A percentile compares a stretch with the other conserved stretches of the same genome.
Conservation (phyloP, 2,329 filamentous ascomycete genomes). For the Diaporthe ampelina region DNA sequence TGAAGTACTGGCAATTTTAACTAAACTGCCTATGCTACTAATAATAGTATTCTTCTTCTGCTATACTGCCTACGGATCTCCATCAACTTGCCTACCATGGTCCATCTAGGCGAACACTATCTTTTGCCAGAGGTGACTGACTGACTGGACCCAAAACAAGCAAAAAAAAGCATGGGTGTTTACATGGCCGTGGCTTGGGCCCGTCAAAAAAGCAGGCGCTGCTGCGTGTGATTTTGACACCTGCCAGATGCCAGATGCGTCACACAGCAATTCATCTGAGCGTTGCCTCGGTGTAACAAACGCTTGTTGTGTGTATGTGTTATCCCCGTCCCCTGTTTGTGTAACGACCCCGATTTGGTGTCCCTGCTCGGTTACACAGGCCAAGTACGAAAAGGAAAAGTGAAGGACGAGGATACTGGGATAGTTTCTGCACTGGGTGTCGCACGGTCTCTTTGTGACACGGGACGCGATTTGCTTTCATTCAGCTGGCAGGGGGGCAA, state of each 20-base stretch:
- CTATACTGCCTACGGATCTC: background rate
- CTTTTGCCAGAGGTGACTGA: background rate
- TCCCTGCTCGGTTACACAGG: constrained; percentile 1
- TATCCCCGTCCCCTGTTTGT: background rate
- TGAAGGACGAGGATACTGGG: background rate
- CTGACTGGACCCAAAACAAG: background rate
- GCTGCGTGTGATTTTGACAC: constrained; percentile 29
- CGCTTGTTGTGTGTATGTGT: background rate
- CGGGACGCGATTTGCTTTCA: background rate
- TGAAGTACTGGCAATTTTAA: constrained; percentile 17
- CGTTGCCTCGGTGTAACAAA: constrained; percentile 13
- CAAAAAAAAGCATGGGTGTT: background rate
- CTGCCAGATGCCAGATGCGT: constrained; percentile 29
- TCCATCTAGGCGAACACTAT: background rate
- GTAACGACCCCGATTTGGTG: background rate
- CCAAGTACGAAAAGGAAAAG: background rate
- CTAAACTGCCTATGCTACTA: constrained; percentile 7
- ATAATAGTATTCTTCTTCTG: constrained; percentile 21
- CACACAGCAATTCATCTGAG: constrained; percentile 1
- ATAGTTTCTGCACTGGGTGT: too few species aligned
- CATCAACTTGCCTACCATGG: background rate
- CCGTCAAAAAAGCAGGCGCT: background rate
- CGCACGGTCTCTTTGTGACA: background rate
- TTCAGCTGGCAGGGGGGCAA: too few species aligned
- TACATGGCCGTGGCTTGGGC: constrained; percentile 4